Conservation (phyloP, 176 grass and related monocot genomes). For the Echinochloa phyllopogon region DNA sequence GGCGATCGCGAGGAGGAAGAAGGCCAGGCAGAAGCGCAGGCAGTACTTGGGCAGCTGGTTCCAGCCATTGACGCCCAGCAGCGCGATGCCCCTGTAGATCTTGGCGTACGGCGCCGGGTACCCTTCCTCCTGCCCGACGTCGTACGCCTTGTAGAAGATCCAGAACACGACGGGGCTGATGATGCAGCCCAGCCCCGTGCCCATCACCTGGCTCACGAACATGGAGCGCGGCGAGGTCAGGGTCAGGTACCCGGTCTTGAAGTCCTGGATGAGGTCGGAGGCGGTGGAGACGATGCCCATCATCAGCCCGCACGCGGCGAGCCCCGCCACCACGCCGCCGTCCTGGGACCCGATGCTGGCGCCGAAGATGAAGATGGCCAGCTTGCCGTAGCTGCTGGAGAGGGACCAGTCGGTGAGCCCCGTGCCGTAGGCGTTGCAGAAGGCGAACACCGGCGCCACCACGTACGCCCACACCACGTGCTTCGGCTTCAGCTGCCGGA, state of each 20-base stretch:
- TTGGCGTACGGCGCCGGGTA: conserved; percentile 68
- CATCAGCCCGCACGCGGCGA: conserved; percentile 64
- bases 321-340: conserved; percentile 58
- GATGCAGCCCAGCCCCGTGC: conserved; percentile 56
- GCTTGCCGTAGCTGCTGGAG: conserved; percentile 87
- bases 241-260: conserved; percentile 70
- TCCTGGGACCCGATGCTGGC: conserved; percentile 48
- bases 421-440: conserved; percentile 59
- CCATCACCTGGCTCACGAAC: conserved; percentile 67
- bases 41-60: conserved; percentile 56
- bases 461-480: conserved; percentile 66
- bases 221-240: conserved; percentile 62
- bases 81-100: conserved; percentile 65
- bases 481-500: conserved; percentile 58
- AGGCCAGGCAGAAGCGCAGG: conserved; percentile 60
- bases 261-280: conserved; percentile 74
- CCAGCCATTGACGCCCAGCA: conserved; percentile 56
- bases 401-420: conserved; percentile 67
- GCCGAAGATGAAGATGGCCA: conserved; percentile 88
- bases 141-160: conserved; percentile 70
- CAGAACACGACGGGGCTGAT: conserved; percentile 67
- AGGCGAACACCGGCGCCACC: conserved; percentile 60
- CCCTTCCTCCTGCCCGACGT: background rate
- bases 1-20: conserved; percentile 61
- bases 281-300: conserved; percentile 77